Percentiles rank a stretch among this genome's conserved stretches.
phyloP scores from a whole-genome alignment of 2,329 filamentous ascomycete species.

The Trichoderma oligosporum region DNA sequence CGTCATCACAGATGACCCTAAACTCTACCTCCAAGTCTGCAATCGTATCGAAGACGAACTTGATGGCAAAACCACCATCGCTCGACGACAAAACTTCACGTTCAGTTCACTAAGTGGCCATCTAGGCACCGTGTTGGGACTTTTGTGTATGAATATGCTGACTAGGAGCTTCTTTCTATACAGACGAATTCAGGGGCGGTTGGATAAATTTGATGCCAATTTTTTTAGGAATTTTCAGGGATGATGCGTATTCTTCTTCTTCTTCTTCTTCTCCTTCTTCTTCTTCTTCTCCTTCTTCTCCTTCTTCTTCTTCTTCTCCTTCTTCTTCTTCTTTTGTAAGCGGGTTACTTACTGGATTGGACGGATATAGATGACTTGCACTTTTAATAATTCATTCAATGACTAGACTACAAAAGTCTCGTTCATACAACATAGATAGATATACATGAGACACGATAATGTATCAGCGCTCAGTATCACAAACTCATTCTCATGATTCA shows the following conservation, averaged over 20 bases:
- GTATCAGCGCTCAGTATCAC: background rate
- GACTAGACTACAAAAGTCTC: background rate
- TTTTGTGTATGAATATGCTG: constrained; percentile 22
- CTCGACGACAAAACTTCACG: constrained; percentile 7
- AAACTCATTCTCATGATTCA: background rate
- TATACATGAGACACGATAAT: no score
- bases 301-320: no score
- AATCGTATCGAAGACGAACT: constrained; percentile 36
- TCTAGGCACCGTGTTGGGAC: constrained; percentile 1
- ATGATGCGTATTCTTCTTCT: background rate
- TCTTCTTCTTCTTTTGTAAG: background rate
- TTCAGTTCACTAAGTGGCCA: constrained; percentile 19
- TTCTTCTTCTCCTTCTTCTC: background rate
- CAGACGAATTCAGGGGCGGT: constrained; percentile 1
- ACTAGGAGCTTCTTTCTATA: constrained; percentile 7
- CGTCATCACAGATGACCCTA: constrained; percentile 81
- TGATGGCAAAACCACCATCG: constrained; percentile 25
- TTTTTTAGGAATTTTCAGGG: constrained; percentile 11
- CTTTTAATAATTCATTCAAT: background rate
- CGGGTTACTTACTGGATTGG: background rate
- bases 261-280: background rate
- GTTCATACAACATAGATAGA: constrained; percentile 2
- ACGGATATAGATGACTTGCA: background rate
- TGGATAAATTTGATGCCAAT: constrained; percentile 8
- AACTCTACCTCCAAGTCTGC: constrained; percentile 61